phyloP scores from a whole-genome alignment of 192 early-diverging fungal species.

The Phycomyces nitens region DNA sequence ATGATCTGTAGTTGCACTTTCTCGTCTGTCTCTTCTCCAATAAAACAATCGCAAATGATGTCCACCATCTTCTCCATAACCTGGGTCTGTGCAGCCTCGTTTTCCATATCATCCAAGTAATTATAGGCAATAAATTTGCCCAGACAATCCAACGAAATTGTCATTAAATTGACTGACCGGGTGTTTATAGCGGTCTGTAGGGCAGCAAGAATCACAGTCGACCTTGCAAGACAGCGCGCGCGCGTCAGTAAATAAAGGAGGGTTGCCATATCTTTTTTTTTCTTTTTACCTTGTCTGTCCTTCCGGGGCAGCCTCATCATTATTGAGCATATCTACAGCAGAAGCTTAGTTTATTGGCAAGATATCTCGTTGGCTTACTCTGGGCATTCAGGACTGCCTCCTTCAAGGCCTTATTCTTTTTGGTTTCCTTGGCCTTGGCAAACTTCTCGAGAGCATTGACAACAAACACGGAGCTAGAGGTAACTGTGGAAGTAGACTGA shows the following conservation, averaged over 20 bases:
- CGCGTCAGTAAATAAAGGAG: conserved; percentile 9
- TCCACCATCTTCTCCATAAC: conserved; percentile 69
- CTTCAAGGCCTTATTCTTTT: conserved; percentile 39
- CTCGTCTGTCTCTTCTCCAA: conserved; percentile 76
- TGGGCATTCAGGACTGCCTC: conserved; percentile 48
- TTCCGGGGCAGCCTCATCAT: conserved; percentile 29
- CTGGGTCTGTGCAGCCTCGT: conserved; percentile 37
- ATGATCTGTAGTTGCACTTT: conserved; percentile 89
- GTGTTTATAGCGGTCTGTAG: conserved; percentile 71
- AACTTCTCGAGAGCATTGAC: conserved; percentile 64
- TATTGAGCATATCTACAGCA: conserved; percentile 30
- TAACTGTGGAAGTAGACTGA: conserved; percentile 11
- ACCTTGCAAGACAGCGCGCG: conserved; percentile 1
- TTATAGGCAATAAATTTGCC: conserved; percentile 74
- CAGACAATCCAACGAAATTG: conserved; percentile 75
- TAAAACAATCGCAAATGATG: conserved; percentile 74
- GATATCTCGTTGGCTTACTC: conserved; percentile 29
- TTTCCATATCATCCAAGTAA: conserved; percentile 48
- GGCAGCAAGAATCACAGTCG: conserved; percentile 57
- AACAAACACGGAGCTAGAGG: conserved; percentile 56
- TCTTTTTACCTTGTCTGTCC: conserved; percentile 27
- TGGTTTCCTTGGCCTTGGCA: conserved; percentile 49
- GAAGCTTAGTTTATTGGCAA: background rate
- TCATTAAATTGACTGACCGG: conserved; percentile 55
- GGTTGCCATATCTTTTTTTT: background rate